A percentile compares a stretch with the other conserved stretches of the same genome.
Evolutionary conservation across 805 yeast genomes (phyloP).

Genomic region (Spencermartinsiella europaea): DNA sequence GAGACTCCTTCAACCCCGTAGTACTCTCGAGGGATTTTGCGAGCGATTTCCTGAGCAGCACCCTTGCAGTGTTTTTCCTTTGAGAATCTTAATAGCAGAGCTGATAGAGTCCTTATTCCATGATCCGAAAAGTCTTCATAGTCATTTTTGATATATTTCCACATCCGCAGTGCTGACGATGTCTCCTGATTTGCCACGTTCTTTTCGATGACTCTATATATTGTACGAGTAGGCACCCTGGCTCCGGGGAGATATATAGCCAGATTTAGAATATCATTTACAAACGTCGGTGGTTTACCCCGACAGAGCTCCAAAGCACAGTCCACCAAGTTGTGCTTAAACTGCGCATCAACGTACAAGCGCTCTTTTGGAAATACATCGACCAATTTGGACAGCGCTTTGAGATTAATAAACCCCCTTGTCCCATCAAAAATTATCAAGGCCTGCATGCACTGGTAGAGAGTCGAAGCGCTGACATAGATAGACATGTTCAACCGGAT

Average conservation of each 20-base stretch:
- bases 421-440: conserved; percentile 11
- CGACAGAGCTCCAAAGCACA: conserved; percentile 7
- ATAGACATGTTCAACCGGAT: background rate
- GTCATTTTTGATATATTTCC: conserved; percentile 8
- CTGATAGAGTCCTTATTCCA: conserved; percentile 11
- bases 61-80: conserved; percentile 11
- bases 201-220: conserved; percentile 10
- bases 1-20: conserved; percentile 18
- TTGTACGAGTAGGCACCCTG: conserved; percentile 9
- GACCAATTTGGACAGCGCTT: conserved; percentile 9
- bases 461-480: conserved; percentile 1
- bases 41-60: conserved; percentile 13
- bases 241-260: conserved; percentile 8
- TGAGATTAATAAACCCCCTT: conserved; percentile 1
- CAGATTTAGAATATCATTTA: conserved; percentile 12
- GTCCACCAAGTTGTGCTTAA: conserved; percentile 10
- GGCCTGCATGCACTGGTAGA: conserved; percentile 6
- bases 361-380: conserved; percentile 3
- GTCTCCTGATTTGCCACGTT: conserved; percentile 9
- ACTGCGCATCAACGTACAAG: conserved; percentile 1
- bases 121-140: conserved; percentile 1
- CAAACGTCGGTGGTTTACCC: conserved; percentile 9
- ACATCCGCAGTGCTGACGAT: conserved; percentile 5
- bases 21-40: conserved; percentile 9
- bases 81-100: conserved; percentile 17